A percentile compares a stretch with the other conserved stretches of the same genome.
Evolutionary conservation across 2,329 filamentous ascomycete species (phyloP).

Genomic region (Curvularia spicifera): DNA sequence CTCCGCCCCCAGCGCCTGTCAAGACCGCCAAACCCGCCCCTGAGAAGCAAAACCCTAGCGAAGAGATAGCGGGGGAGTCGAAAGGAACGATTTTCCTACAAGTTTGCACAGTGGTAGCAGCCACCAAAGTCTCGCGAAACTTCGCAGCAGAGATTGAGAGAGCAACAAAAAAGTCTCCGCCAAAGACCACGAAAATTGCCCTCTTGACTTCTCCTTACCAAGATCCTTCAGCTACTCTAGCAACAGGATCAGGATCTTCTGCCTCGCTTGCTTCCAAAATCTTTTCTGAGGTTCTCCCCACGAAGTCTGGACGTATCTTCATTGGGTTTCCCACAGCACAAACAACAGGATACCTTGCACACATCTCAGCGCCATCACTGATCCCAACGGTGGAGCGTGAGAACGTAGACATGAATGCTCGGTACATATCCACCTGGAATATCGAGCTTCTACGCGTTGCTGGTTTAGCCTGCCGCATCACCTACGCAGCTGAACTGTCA

Average conservation of each 20-base stretch:
- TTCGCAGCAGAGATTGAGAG: conserved; percentile 89
- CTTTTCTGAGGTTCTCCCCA: conserved; percentile 88
- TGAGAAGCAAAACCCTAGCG: conserved; percentile 40
- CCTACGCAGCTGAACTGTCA: conserved; percentile 85
- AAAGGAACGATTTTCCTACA: conserved; percentile 86
- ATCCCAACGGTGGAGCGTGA: conserved; percentile 98
- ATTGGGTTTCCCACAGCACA: conserved; percentile 98
- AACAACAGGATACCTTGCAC: conserved; percentile 90
- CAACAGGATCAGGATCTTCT: conserved; percentile 55
- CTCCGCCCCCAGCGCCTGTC: conserved; percentile 27
- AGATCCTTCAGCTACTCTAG: conserved; percentile 71
- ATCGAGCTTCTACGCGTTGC: conserved; percentile 89
- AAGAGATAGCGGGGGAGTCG: conserved; percentile 74
- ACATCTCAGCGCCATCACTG: conserved; percentile 93
- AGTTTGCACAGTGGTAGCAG: conserved; percentile 82
- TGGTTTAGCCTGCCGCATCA: conserved; percentile 86
- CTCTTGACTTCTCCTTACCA: conserved; percentile 92
- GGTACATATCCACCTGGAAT: conserved; percentile 95
- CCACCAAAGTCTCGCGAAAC: conserved; percentile 72
- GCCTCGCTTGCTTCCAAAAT: conserved; percentile 72
- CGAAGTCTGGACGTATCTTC: conserved; percentile 88
- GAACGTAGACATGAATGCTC: conserved; percentile 93
- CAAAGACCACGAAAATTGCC: conserved; percentile 82
- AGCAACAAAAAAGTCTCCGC: conserved; percentile 95
- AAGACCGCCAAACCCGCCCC: conserved; percentile 30